These are phyloP conservation scores for Phytophthora podocarpi DNA, from an alignment of 352 stramenopile genomes.

Conservation along the genomic window DNA sequence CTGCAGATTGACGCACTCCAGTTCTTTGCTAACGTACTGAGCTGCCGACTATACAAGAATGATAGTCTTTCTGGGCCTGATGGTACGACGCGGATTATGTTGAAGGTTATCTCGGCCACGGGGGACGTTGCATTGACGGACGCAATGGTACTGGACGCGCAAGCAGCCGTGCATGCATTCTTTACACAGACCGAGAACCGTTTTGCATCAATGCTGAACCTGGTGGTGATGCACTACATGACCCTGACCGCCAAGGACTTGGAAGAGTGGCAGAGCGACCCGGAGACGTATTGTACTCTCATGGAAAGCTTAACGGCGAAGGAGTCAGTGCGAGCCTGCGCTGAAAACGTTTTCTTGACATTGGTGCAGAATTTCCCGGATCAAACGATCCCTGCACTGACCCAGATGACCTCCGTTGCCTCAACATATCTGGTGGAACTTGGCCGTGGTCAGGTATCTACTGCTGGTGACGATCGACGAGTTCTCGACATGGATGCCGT, in stretches of 20 bases:
- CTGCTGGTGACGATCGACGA: constrained; percentile 29
- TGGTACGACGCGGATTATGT: constrained; percentile 47
- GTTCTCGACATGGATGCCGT: constrained; percentile 79
- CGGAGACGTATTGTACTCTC: constrained; percentile 67
- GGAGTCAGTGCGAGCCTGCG: constrained; percentile 79
- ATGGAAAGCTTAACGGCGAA: constrained; percentile 79
- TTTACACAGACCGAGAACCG: constrained; percentile 47
- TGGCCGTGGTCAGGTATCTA: constrained; percentile 1
- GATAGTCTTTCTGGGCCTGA: constrained; percentile 55
- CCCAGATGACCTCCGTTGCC: constrained; percentile 61
- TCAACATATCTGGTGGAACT: constrained; percentile 59
- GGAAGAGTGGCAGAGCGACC: constrained; percentile 72
- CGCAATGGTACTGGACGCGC: constrained; percentile 77
- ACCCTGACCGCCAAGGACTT: constrained; percentile 57
- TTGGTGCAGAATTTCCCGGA: constrained; percentile 77
- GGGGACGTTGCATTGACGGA: constrained; percentile 79
- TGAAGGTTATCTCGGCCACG: constrained; percentile 83
- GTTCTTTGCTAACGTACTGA: constrained; percentile 85
- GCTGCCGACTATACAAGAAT: constrained; percentile 81
- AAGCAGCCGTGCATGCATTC: constrained; percentile 60
- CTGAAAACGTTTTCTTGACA: constrained; percentile 86
- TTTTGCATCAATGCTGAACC: constrained; percentile 63
- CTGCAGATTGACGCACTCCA: constrained; percentile 79
- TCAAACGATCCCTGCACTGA: constrained; percentile 72
- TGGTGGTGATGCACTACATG: constrained; percentile 85